Percentiles rank a stretch among this genome's conserved stretches.
Conservation (phyloP, 192 early-diverging fungal genomes). For the Rhizophlyctis rosea region DNA sequence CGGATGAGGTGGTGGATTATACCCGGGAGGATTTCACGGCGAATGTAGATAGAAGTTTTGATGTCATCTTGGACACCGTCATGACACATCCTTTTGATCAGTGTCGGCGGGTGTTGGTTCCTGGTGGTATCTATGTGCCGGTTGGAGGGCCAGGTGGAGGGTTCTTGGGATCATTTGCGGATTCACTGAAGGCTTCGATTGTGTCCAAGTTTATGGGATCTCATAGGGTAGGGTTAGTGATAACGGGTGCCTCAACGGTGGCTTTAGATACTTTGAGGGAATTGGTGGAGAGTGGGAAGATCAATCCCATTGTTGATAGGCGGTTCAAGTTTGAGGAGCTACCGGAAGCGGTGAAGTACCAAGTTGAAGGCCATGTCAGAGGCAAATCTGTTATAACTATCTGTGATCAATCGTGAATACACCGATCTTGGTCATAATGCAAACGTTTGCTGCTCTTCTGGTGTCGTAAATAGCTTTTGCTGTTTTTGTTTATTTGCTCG, state of each 20-base stretch:
- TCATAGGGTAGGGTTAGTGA: constrained; percentile 7
- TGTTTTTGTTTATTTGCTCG: no score
- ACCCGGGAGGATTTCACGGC: constrained; percentile 32
- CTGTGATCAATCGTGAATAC: no score
- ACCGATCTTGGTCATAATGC: no score
- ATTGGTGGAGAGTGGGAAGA: constrained; percentile 9
- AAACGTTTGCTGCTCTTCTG: no score
- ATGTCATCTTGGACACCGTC: constrained; percentile 10
- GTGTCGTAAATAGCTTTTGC: no score
- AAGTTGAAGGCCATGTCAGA: constrained; percentile 3
- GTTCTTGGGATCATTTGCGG: neutral
- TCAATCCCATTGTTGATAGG: constrained; percentile 16
- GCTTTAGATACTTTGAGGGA: constrained; percentile 9
- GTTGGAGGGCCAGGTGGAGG: neutral
- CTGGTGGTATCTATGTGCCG: neutral
- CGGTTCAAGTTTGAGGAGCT: constrained; percentile 14
- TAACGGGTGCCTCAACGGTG: neutral
- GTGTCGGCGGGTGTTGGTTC: neutral
- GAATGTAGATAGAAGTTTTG: neutral
- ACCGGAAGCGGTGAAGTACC: constrained; percentile 4
- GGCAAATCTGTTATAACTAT: constrained; percentile 8
- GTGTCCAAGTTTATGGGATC: constrained; percentile 6
- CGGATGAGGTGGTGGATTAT: constrained; percentile 59
- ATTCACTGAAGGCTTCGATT: neutral
- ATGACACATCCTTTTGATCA: no score